Base-by-base conservation (phyloP, 2,329 filamentous ascomycete genomes). In the Colletotrichum viniferum region DNA sequence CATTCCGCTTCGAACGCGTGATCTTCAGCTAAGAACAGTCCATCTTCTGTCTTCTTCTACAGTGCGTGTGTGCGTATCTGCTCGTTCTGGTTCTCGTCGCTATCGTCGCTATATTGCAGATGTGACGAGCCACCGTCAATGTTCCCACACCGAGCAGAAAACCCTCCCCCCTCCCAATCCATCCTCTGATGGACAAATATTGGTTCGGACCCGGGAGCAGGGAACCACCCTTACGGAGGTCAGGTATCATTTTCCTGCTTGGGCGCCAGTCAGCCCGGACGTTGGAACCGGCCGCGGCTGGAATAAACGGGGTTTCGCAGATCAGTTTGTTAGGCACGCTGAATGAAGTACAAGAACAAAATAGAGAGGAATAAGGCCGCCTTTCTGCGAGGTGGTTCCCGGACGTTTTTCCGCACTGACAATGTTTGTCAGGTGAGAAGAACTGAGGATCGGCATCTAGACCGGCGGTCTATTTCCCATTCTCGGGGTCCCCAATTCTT, bases 361-460 rank as follows among this genome's bases (percentile, higher is more conserved):
- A n/a, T 4, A n/a, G 9, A 43, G 2, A 18, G 36, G 9, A 21
- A 13, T 32, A 60, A 18, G 18, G 58, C 26, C 52, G 13, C 16
- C 30, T 55, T n/a, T 9, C 68, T 38, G 36, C 32, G 30, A 43
- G 26, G 32, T 68, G 21, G 30, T 30, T 30, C 32, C 24, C 34
- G 56, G 43, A 26, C 43, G 26, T 24, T 36, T 60, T 60, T 43
- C 65, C 48, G 48, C 71, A 64, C 71, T 64, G 66, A 30, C 48
- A 48, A 21, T 26, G 34, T 63, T 64, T 67, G 26, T 75, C 73
- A 63, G 69, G 69, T 34, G 30, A 75, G 62, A 58, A 66, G 32
- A 63, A 68, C 73, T 63, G 62, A 72, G 5, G 73, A 75, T 75
- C 73, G 73, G 62, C 73, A 58, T 75, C 73, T 48, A 72, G 73